Evolutionary conservation across 2,329 filamentous ascomycete genomes (phyloP).

Genomic region (Xylaria sp.): DNA sequence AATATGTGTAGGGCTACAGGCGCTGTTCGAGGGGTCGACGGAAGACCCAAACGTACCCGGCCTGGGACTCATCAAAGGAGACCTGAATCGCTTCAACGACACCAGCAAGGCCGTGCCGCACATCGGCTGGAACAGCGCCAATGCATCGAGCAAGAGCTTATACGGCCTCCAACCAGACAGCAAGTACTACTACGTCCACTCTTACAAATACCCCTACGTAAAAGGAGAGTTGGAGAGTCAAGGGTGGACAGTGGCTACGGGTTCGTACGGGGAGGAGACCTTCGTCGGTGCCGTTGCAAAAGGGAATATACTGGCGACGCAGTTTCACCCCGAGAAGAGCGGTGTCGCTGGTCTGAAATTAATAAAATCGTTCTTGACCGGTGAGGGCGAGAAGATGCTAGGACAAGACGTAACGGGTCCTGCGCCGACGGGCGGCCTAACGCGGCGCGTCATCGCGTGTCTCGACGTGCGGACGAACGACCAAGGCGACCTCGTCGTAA

Average conservation of each 20-base stretch:
- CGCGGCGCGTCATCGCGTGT: constrained; percentile 93
- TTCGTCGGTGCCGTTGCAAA: constrained; percentile 92
- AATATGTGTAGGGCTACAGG: constrained; percentile 95
- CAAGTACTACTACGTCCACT: constrained; percentile 99
- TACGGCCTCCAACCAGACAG: constrained; percentile 83
- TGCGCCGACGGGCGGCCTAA: constrained; percentile 73
- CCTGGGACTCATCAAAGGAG: constrained; percentile 77
- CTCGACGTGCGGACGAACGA: constrained; percentile 96
- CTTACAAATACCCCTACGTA: constrained; percentile 84
- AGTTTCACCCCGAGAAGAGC: constrained; percentile 98
- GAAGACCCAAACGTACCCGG: constrained; percentile 80
- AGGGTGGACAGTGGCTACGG: constrained; percentile 94
- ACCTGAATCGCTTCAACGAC: constrained; percentile 81
- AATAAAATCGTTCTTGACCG: constrained; percentile 86
- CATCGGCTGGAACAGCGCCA: constrained; percentile 97
- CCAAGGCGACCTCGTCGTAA: constrained; percentile 92
- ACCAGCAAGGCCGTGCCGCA: constrained; percentile 91
- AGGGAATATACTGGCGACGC: constrained; percentile 87
- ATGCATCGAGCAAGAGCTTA: constrained; percentile 67
- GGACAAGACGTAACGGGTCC: constrained; percentile 48
- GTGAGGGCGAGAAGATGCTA: constrained; percentile 68
- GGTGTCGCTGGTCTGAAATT: constrained; percentile 88
- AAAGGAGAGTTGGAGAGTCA: constrained; percentile 78
- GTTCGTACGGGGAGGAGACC: constrained; percentile 84
- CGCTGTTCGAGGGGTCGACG: constrained; percentile 85